These are phyloP conservation scores for Penicillium sp. DNA, from an alignment of 2,329 filamentous ascomycete genomes.

Conservation along the genomic window DNA sequence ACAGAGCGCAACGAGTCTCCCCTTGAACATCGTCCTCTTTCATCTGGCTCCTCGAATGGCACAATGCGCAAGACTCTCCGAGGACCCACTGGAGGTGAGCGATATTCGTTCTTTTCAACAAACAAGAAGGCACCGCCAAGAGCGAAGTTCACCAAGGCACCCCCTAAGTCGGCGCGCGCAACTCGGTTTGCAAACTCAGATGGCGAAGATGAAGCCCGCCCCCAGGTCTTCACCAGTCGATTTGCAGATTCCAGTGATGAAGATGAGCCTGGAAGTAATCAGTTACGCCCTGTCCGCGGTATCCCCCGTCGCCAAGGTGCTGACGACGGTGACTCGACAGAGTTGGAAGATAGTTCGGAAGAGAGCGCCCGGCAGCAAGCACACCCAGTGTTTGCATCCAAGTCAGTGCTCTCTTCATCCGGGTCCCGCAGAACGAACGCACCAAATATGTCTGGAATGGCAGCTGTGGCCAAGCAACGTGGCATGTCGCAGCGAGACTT, in stretches of 20 bases:
- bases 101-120: slow-evolving; percentile 44
- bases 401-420: slow-evolving; percentile 22
- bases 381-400: slow-evolving; percentile 28
- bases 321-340: slow-evolving; percentile 62
- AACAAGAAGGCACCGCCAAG: slow-evolving; percentile 35
- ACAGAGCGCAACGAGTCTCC: slow-evolving; percentile 59
- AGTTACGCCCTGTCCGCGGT: slow-evolving; percentile 56
- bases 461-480: slow-evolving; percentile 51
- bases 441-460: slow-evolving; percentile 35
- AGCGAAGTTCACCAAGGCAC: slow-evolving; percentile 25
- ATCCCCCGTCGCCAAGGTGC: slow-evolving; percentile 60
- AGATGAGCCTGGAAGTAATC: slow-evolving; percentile 48
- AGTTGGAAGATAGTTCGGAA: slow-evolving; percentile 62
- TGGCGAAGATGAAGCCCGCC: slow-evolving; percentile 49
- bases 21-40: slow-evolving; percentile 52
- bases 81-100: slow-evolving; percentile 47
- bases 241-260: slow-evolving; percentile 75
- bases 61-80: slow-evolving; percentile 51
- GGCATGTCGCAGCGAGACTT: slow-evolving; percentile 51
- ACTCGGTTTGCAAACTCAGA: slow-evolving; percentile 63
- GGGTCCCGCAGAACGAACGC: slow-evolving; percentile 36
- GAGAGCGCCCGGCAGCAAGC: slow-evolving; percentile 39
- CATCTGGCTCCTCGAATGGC: slow-evolving; percentile 43
- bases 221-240: slow-evolving; percentile 53
- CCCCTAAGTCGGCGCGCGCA: slow-evolving; percentile 36